Base-by-base conservation (phyloP, 768 basidiomycete species). In the Grammothele lineata region DNA sequence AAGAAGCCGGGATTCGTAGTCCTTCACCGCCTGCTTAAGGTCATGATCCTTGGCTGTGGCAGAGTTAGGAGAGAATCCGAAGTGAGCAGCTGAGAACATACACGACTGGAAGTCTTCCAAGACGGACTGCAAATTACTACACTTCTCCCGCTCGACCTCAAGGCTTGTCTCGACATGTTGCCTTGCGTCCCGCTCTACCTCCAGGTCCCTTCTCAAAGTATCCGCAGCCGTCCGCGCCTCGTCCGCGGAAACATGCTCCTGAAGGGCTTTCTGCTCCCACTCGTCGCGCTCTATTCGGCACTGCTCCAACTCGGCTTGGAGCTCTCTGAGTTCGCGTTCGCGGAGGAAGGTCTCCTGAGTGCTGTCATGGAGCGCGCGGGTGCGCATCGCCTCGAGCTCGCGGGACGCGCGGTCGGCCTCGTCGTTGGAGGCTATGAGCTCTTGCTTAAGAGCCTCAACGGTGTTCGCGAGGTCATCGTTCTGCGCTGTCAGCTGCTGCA, bases 21-120 rank as follows among this genome's bases (percentile, higher is more conserved):
- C 93, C 53, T 80, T 80, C 25, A 92, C 81, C 1, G 92, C 88
- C 56, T 89, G 82, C 43, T 74, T 73, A n/a, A 96, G 70, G 63
- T 99, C 95, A 47, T 85, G 83, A 43, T 96, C 92, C 66, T 91
- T 96, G 1, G 85, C 93, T 96, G 60, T 21, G 17, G 43, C 35
- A 48, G 43, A 42, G 26, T 46, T 36, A 59, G 43, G 4, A 10
- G 21, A 21, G 55, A 38, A 56, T 36, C 27, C 35, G 10, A 27
- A 44, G 12, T 14, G n/a, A 14, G 17, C 15, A 14, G 30, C 18
- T 5, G 33, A 8, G 23, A 43, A 45, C 38, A 35, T 57, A 94
- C 95, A 86, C 43, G 83, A 74, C 68, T 98, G 92, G 68, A 98
- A 99, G 66, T 98, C 96, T 60, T 91, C 85, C 57, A 99, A 68